A percentile compares a stretch with the other conserved stretches of the same genome.
Evolutionary conservation across 163 green algal species (phyloP).

Genomic region (Scenedesmus sp.): DNA sequence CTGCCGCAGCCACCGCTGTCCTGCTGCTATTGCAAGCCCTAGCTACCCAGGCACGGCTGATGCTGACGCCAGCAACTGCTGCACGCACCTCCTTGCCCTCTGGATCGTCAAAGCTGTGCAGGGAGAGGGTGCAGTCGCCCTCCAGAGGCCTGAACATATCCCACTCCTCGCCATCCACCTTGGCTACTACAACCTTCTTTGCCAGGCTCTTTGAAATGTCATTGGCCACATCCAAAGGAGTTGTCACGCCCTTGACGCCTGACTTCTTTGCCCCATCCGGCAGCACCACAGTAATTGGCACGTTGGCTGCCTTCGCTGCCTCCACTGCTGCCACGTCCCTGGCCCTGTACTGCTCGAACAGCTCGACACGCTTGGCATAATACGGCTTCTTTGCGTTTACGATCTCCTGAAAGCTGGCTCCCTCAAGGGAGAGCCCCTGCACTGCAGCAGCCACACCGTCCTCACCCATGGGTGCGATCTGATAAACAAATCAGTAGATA

Average conservation of each 20-base stretch:
- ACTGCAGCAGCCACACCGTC: conserved; percentile 8
- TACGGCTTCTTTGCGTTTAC: conserved; percentile 67
- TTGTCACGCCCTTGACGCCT: conserved; percentile 88
- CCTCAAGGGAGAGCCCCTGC: conserved; percentile 14
- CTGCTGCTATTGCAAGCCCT: neutral
- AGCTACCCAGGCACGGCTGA: neutral
- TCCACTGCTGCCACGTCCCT: conserved; percentile 75
- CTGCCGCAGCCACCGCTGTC: neutral
- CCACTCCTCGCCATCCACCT: conserved; percentile 89
- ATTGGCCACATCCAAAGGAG: conserved; percentile 94
- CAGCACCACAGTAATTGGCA: conserved; percentile 86
- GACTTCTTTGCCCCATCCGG: conserved; percentile 80
- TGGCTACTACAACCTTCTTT: conserved; percentile 92
- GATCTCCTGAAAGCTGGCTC: conserved; percentile 7
- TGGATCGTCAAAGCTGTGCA: conserved; percentile 83
- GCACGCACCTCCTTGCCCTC: conserved; percentile 86
- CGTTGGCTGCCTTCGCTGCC: conserved; percentile 71
- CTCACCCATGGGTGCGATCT: neutral
- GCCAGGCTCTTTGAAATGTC: conserved; percentile 90
- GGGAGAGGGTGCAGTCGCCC: conserved; percentile 88
- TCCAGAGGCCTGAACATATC: conserved; percentile 94
- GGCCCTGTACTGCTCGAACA: conserved; percentile 89
- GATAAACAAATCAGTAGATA: neutral
- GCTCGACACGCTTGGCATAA: conserved; percentile 89
- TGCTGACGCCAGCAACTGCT: neutral